These are phyloP conservation scores for Phaeosphaeriaceae sp. DNA, from an alignment of 2,329 filamentous ascomycete species.

Conservation along the genomic window DNA sequence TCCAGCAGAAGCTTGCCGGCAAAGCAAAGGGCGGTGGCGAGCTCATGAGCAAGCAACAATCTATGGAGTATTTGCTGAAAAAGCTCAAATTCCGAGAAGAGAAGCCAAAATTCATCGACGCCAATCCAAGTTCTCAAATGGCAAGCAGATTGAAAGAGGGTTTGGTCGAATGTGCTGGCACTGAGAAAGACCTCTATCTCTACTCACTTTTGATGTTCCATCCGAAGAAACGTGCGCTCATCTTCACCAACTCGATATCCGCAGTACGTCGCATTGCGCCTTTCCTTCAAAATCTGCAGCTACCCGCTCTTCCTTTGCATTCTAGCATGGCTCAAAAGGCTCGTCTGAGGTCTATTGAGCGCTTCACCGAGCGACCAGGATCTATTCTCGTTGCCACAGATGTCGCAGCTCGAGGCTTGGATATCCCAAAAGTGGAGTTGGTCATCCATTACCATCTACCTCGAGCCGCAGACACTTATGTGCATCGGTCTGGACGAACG, in stretches of 20 bases:
- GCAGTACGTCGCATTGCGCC: slow-evolving; percentile 86
- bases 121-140: slow-evolving; percentile 89
- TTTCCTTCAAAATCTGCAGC: slow-evolving; percentile 79
- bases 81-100: slow-evolving; percentile 87
- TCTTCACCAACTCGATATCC: slow-evolving; percentile 96
- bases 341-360: slow-evolving; percentile 88
- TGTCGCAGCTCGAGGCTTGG: slow-evolving; percentile 89
- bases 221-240: slow-evolving; percentile 77
- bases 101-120: slow-evolving; percentile 88
- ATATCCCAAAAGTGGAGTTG: slow-evolving; percentile 87
- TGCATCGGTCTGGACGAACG: slow-evolving; percentile 93
- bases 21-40: slow-evolving; percentile 61
- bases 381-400: slow-evolving; percentile 89
- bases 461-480: slow-evolving; percentile 88
- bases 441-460: slow-evolving; percentile 96
- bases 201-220: slow-evolving; percentile 87
- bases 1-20: slow-evolving; percentile 89
- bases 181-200: slow-evolving; percentile 96
- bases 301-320: slow-evolving; percentile 80
- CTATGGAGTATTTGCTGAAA: slow-evolving; percentile 90
- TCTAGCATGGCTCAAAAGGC: slow-evolving; percentile 97
- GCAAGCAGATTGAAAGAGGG: slow-evolving; percentile 85
- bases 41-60: slow-evolving; percentile 74
- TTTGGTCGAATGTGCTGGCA: slow-evolving; percentile 87
- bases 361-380: slow-evolving; percentile 71